Evolutionary conservation across 805 yeast genomes (phyloP), one percentile per base, ranked within the genome.

Genomic region (Yarrowia divulgata): DNA sequence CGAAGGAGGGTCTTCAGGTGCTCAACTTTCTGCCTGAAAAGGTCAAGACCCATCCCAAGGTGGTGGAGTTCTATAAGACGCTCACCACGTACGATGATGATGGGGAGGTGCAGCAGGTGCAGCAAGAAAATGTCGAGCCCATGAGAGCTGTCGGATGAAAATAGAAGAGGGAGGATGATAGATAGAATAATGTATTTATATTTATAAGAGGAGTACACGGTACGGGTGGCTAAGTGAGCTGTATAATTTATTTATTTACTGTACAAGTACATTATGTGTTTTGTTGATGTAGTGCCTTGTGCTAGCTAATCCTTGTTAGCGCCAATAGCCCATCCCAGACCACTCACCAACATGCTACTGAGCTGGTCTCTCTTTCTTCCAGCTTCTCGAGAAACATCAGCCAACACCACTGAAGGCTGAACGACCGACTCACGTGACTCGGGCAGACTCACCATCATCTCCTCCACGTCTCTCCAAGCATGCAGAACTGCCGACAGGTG

Each of bases 1-100:
- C 90, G 29, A 83, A 97, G 73, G 87, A 87, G 3, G 97, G 97
- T 0, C 81, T 95, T 35, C 97, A 92, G 74, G 90, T 95, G 1
- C 77, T 86, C 68, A 89, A 91, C 73, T 95, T 95, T 77, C 82
- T 86, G 68, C 84, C 83, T 42, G 74, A 76, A 0, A 88, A 85
- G 74, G 91, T 95, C 16, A 82, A 78, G 74, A 90, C 94, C 0
- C 91, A 93, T 78, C 82, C 82, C 1, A 85, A 83, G 72, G 99
- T 95, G 2, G 81, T 82, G 19, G 81, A 83, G 12, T 95, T 94
- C 74, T 95, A 95, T 76, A 73, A 74, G 42, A 64, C 71, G 16
- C 69, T 76, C 13, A 78, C 83, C 12, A 54, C 70, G 6, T 40
- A 39, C 34, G 49, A 68, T 18, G 69, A 52, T 23, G 69, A 54